phyloP scores from a whole-genome alignment of 805 yeast genomes.

The Yamadazyma phyllophila region DNA sequence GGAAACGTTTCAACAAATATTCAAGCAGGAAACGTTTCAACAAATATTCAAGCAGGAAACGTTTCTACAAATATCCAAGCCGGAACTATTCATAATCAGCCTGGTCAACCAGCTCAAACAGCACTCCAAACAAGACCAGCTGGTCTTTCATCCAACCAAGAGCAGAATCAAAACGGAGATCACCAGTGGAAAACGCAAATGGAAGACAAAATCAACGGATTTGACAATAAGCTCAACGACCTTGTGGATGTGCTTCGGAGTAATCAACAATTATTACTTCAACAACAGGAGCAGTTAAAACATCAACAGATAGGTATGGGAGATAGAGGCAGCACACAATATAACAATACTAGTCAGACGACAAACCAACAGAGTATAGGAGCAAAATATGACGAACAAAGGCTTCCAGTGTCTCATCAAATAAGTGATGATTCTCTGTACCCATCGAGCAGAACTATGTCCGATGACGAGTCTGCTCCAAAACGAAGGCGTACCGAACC shows the following conservation, averaged over 20 bases:
- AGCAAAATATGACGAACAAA: neutral
- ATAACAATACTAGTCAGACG: neutral
- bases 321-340: neutral
- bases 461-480: slow-evolving; percentile 6
- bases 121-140: neutral
- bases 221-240: slow-evolving; percentile 38
- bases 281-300: slow-evolving; percentile 13
- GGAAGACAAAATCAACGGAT: slow-evolving; percentile 33
- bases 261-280: slow-evolving; percentile 29
- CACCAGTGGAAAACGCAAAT: slow-evolving; percentile 31
- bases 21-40: no score
- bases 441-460: neutral
- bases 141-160: neutral
- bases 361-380: no score
- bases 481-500: slow-evolving; percentile 1
- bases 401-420: slow-evolving; percentile 5
- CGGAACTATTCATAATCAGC: no score
- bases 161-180: neutral
- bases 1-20: no score
- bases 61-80: neutral
- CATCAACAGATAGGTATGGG: slow-evolving; percentile 6
- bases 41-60: no score
- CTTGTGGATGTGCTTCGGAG: slow-evolving; percentile 33
- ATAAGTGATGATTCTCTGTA: slow-evolving; percentile 5
- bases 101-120: neutral